A percentile compares a stretch with the other conserved stretches of the same genome.
Conservation (phyloP, 768 basidiomycete species). For the Ephemerocybe angulata region DNA sequence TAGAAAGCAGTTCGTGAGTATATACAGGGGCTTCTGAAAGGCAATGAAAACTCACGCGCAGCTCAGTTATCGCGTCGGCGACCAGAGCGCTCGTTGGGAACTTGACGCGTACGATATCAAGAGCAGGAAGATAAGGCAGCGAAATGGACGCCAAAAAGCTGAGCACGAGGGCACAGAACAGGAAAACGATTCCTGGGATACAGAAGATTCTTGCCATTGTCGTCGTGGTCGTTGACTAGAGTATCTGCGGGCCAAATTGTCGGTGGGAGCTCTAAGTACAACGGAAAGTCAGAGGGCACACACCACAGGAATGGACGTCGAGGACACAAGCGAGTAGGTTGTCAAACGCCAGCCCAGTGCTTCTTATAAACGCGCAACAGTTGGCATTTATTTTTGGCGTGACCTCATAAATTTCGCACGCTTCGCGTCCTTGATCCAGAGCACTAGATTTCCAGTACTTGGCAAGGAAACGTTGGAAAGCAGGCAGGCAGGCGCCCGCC, state of each 20-base stretch:
- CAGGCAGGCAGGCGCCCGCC: no score
- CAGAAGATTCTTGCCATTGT: slow-evolving; percentile 48
- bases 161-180: slow-evolving; percentile 58
- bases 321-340: background rate
- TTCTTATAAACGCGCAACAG: no score
- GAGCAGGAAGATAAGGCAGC: slow-evolving; percentile 59
- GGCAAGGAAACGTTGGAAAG: background rate
- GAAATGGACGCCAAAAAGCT: slow-evolving; percentile 69
- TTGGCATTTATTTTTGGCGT: background rate
- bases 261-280: background rate
- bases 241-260: no score
- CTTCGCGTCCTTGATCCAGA: no score
- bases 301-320: background rate
- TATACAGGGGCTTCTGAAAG: background rate
- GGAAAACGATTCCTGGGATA: slow-evolving; percentile 55
- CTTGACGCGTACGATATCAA: slow-evolving; percentile 63
- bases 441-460: background rate
- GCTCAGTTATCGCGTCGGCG: slow-evolving; percentile 32
- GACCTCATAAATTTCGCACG: background rate
- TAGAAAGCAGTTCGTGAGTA: slow-evolving; percentile 22
- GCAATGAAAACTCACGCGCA: slow-evolving; percentile 46
- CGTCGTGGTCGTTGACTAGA: background rate
- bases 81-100: slow-evolving; percentile 33
- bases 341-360: background rate
- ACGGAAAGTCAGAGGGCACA: background rate